Evolutionary conservation across 306 rosid species (phyloP).

Genomic region (Begonia peltatifolia): DNA sequence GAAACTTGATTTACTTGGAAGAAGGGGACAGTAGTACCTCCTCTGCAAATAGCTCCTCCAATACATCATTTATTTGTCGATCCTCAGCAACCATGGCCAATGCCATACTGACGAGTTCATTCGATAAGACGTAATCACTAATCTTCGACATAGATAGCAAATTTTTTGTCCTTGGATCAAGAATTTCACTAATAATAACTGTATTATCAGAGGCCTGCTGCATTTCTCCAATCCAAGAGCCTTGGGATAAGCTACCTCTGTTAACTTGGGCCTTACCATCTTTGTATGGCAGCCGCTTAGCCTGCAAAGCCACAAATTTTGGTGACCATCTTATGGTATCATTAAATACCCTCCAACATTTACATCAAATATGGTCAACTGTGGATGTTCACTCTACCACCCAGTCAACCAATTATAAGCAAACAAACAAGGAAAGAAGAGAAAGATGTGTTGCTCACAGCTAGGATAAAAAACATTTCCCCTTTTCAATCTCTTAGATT

Average conservation of each 20-base stretch:
- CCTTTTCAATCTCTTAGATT: too few relatives aligned
- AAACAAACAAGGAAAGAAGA: too few relatives aligned
- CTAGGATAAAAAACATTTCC: too few relatives aligned
- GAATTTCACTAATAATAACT: constrained; percentile 79
- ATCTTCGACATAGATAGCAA: constrained; percentile 75
- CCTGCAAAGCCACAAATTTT: constrained; percentile 31
- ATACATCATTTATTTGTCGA: constrained; percentile 72
- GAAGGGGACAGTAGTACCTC: constrained; percentile 26
- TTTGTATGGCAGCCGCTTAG: constrained; percentile 62
- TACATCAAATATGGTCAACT: too few relatives aligned
- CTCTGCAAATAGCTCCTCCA: constrained; percentile 88
- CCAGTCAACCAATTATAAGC: too few relatives aligned
- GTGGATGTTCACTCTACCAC: too few relatives aligned
- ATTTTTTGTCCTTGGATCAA: constrained; percentile 91
- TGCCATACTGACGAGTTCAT: constrained; percentile 96
- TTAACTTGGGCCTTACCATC: constrained; percentile 29
- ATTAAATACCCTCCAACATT: too few relatives aligned
- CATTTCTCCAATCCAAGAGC: constrained; percentile 95
- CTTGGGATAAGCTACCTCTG: constrained; percentile 66
- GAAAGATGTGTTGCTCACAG: not conserved
- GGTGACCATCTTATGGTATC: too few relatives aligned
- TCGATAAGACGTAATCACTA: constrained; percentile 83
- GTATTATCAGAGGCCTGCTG: constrained; percentile 80
- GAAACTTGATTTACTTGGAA: too few relatives aligned
- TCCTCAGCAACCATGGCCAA: constrained; percentile 92